Conservation (phyloP, 1,284 basidiomycete species). For the Erythrobasidium hasegawianum region DNA sequence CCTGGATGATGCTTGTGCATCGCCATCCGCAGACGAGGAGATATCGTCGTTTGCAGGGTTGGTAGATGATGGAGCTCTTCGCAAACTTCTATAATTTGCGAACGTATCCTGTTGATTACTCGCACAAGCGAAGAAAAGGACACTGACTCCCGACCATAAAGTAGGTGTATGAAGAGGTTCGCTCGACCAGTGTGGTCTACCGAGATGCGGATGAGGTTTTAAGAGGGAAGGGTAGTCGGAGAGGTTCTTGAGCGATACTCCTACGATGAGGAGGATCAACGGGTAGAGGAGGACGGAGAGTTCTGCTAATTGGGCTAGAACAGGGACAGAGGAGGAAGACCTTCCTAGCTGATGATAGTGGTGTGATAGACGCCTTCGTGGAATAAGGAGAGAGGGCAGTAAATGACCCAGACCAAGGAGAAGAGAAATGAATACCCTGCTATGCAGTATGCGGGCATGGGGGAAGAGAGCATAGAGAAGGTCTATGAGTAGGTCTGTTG, state of each 20-base stretch:
- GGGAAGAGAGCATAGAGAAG: constrained; percentile 7
- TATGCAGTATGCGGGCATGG: constrained; percentile 15
- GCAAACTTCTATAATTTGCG: constrained; percentile 33
- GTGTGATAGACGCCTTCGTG: background rate
- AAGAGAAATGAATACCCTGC: constrained; percentile 17
- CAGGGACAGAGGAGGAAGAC: constrained; percentile 12
- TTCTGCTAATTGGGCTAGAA: constrained; percentile 39
- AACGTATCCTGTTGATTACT: constrained; percentile 40
- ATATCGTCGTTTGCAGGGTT: background rate
- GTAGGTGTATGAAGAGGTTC: constrained; percentile 24
- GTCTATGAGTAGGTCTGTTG: constrained; percentile 23
- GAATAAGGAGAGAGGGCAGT: constrained; percentile 11
- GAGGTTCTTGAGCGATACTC: constrained; percentile 42
- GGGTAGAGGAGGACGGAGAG: constrained; percentile 43
- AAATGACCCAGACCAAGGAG: constrained; percentile 37
- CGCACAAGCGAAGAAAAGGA: constrained; percentile 38
- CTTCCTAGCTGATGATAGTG: background rate
- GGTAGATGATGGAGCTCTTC: constrained; percentile 21
- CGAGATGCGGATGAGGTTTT: constrained; percentile 30
- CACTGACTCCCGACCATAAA: constrained; percentile 36
- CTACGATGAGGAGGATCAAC: constrained; percentile 44
- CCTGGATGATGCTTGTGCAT: background rate
- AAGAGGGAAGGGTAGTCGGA: constrained; percentile 37
- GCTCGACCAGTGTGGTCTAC: constrained; percentile 16
- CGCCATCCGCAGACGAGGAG: background rate